A percentile compares a stretch with the other conserved stretches of the same genome.
Evolutionary conservation across 2,329 filamentous ascomycete genomes (phyloP).

Genomic region (Cordyceps militaris): DNA sequence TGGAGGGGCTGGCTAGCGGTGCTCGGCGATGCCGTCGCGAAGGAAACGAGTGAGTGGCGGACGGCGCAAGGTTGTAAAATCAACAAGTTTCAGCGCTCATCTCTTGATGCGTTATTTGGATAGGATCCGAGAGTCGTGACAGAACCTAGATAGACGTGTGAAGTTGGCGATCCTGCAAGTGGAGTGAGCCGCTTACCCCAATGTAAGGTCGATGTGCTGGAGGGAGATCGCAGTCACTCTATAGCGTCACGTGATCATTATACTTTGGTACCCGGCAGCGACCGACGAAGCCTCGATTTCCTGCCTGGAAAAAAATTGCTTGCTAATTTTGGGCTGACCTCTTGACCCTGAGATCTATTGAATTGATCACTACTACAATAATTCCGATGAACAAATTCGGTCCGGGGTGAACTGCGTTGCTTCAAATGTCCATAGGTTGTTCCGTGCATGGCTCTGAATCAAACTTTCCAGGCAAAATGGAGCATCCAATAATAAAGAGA

Average conservation of each 20-base stretch:
- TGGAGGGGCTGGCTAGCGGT: conserved; percentile 4
- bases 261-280: conserved; percentile 2
- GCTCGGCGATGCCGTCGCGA: conserved; percentile 5
- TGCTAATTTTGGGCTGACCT: no score
- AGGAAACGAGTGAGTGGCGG: background rate
- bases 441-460: no score
- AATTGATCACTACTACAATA: no score
- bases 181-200: conserved; percentile 13
- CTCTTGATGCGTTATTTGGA: background rate
- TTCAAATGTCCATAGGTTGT: no score
- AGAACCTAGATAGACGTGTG: conserved; percentile 2
- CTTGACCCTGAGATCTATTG: no score
- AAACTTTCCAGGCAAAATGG: no score
- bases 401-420: no score
- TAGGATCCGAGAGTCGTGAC: background rate
- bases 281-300: background rate
- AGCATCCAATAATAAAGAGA: no score
- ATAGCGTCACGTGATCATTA: conserved; percentile 2
- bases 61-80: background rate
- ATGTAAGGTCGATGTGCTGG: conserved; percentile 7
- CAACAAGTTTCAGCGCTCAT: background rate
- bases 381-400: no score
- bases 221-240: background rate
- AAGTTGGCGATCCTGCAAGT: conserved; percentile 13
- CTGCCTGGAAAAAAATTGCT: background rate